phyloP scores from a whole-genome alignment of 352 stramenopile species.

The Pythium sp. region DNA sequence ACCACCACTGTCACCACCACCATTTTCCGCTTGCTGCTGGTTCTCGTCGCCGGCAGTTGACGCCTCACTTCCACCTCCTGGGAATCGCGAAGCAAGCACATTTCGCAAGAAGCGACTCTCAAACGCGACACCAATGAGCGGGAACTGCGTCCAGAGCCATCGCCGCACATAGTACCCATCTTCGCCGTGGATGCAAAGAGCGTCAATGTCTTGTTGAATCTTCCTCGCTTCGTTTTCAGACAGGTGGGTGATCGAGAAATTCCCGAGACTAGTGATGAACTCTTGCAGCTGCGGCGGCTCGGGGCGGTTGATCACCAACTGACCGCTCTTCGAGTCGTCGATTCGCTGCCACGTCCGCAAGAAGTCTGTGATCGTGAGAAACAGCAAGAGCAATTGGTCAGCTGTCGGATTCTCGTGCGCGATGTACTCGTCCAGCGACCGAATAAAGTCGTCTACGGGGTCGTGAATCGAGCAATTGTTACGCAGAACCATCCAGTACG shows the following conservation, averaged over 20 bases:
- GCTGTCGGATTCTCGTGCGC: conserved; percentile 52
- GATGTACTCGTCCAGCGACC: conserved; percentile 76
- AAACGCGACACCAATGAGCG: conserved; percentile 75
- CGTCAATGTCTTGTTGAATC: conserved; percentile 61
- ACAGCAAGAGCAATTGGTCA: conserved; percentile 64
- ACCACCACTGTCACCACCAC: neutral
- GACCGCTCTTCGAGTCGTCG: conserved; percentile 16
- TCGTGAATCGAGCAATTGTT: conserved; percentile 65
- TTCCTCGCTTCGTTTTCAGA: conserved; percentile 47
- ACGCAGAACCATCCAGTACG: conserved; percentile 73
- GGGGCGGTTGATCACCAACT: conserved; percentile 35
- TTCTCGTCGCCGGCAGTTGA: conserved; percentile 4
- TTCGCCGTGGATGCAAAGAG: conserved; percentile 54
- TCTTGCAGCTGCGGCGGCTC: conserved; percentile 68
- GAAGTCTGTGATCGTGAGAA: conserved; percentile 81
- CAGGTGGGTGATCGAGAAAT: conserved; percentile 49
- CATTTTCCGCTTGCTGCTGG: conserved; percentile 1
- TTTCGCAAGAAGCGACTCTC: conserved; percentile 61
- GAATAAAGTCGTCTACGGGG: conserved; percentile 77
- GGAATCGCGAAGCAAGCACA: conserved; percentile 18
- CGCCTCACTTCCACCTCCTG: neutral
- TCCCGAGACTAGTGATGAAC: conserved; percentile 66
- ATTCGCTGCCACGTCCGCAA: conserved; percentile 62
- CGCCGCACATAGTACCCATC: conserved; percentile 77
- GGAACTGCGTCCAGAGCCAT: conserved; percentile 87